Conservation (phyloP, 1,284 basidiomycete genomes). For the Ustilago bromivora region DNA sequence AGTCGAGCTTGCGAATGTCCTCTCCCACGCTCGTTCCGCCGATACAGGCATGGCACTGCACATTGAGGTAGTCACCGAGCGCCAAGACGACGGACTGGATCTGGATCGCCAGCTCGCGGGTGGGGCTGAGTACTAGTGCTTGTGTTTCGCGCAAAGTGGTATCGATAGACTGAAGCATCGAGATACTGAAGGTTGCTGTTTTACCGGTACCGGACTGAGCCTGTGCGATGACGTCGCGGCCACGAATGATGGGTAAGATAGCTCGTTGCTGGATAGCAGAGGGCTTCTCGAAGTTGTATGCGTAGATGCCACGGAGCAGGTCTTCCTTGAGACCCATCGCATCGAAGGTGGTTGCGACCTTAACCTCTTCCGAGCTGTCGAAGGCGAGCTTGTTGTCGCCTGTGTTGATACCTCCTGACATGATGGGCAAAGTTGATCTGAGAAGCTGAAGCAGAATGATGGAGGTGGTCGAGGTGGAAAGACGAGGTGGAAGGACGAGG, state of each 20-base stretch:
- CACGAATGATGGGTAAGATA: constrained; percentile 72
- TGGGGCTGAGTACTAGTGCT: constrained; percentile 88
- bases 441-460: neutral
- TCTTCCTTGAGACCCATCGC: constrained; percentile 95
- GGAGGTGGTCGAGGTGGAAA: constrained; percentile 6
- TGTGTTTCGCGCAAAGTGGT: constrained; percentile 94
- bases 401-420: constrained; percentile 58
- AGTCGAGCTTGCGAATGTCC: constrained; percentile 97
- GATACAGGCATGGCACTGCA: constrained; percentile 98
- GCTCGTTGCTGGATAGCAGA: constrained; percentile 65
- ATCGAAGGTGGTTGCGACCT: constrained; percentile 75
- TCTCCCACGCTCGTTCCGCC: constrained; percentile 97
- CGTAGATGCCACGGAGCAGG: constrained; percentile 95
- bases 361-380: constrained; percentile 95
- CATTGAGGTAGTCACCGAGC: constrained; percentile 98
- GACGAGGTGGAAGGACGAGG: neutral
- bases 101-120: constrained; percentile 78
- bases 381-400: constrained; percentile 81
- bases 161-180: constrained; percentile 84
- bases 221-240: constrained; percentile 93
- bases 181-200: constrained; percentile 85
- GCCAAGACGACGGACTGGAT: constrained; percentile 98
- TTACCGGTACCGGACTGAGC: constrained; percentile 99
- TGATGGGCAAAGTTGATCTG: constrained; percentile 8
- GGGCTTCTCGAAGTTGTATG: constrained; percentile 77